phyloP scores from a whole-genome alignment of 306 rosid genomes.

The Gynostemma pentaphyllum region DNA sequence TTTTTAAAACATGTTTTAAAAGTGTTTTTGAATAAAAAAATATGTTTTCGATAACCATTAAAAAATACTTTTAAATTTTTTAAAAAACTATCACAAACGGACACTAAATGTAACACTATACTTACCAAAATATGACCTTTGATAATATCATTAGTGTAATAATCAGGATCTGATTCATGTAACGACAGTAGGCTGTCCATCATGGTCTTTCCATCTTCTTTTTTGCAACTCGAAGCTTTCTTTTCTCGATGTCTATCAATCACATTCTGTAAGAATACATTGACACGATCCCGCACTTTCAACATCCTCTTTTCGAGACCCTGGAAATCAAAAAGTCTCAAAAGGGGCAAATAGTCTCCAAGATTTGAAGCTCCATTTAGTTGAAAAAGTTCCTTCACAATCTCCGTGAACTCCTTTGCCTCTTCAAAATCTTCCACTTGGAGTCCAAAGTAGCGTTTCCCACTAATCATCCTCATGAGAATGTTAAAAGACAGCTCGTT shows the following conservation, averaged over 20 bases:
- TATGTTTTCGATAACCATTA: too few relatives aligned
- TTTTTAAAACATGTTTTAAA: too few relatives aligned
- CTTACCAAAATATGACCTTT: conserved; percentile 25
- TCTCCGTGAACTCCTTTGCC: conserved; percentile 29
- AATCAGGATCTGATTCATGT: conserved; percentile 17
- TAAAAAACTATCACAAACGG: too few relatives aligned
- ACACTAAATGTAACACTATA: not conserved
- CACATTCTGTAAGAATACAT: conserved; percentile 19
- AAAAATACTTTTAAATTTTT: too few relatives aligned
- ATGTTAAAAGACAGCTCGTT: conserved; percentile 20
- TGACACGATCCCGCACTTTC: conserved; percentile 5
- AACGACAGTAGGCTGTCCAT: conserved; percentile 20
- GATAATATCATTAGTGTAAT: conserved; percentile 18
- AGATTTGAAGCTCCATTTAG: conserved; percentile 14
- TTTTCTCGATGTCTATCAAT: conserved; percentile 9
- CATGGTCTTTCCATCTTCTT: conserved; percentile 5
- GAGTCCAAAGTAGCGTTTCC: conserved; percentile 44
- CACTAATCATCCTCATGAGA: conserved; percentile 43
- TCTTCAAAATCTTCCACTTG: conserved; percentile 21
- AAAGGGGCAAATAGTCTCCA: conserved; percentile 28
- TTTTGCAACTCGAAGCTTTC: not conserved
- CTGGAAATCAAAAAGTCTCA: conserved; percentile 20
- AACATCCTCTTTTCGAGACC: conserved; percentile 24
- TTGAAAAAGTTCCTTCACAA: conserved; percentile 13
- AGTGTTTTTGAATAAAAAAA: too few relatives aligned